Base-by-base conservation (phyloP, 352 stramenopile genomes). In the Blastocystis hominis region DNA sequence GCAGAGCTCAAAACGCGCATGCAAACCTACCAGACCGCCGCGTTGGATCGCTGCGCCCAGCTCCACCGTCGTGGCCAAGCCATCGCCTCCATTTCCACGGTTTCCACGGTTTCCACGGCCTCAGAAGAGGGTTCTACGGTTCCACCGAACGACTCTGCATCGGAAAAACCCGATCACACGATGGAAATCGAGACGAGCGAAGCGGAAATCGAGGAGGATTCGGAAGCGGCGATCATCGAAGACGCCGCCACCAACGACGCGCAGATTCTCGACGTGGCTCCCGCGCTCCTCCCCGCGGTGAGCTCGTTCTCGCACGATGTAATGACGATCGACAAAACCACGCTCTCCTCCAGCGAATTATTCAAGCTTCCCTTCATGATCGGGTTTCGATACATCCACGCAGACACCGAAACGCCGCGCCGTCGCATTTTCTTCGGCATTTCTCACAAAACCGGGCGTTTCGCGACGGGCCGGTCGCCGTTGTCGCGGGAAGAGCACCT, bases 321-420 rank as follows among this genome's bases (percentile, higher is more conserved):
- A 2, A 17, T 84, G 4, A 84, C 50, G 1, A 50, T 84, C 13
- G 46, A 84, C 50, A 84, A 84, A 64, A 56, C 50, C 6, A 38
- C 30, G 3, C 50, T 84, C 10, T 53, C 50, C 30, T 46, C 72
- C 5, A 17, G 20, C 20, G 72, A 84, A 34, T 36, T 84, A 9
- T 44, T 66, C 5, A 30, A 84, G 44, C 50, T 84, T 0, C 47
- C 72, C 6, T 46, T n/a, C 15, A 20, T 84, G 72, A 38, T 84
- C 20, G 72, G 72, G 0, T 84, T 84, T 46, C 72, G 72, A 3
- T 84, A 84, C 44, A 66, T 84, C 13, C 47, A 84, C 20, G 24
- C 72, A n/a, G 72, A 84, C 56, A 66, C 72, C 1, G 72, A 84
- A 30, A 64, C 44, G 46, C 7, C 9, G 42, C 3, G 34, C 17